These are phyloP conservation scores for Pilasporangium apinafurcum DNA, from an alignment of 352 stramenopile genomes.

Conservation along the genomic window DNA sequence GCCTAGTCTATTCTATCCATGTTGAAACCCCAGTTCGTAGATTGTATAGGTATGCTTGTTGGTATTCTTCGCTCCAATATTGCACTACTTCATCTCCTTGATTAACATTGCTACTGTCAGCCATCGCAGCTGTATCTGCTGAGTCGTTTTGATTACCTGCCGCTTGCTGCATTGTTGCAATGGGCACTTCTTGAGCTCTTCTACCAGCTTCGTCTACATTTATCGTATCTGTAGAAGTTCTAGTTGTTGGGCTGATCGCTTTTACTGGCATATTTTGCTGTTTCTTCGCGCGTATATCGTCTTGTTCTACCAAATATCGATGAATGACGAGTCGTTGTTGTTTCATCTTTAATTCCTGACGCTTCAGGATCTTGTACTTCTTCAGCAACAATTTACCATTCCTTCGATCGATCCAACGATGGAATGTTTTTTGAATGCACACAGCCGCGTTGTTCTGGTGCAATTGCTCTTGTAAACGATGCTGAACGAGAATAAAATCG, in stretches of 20 bases:
- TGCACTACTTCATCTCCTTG: conserved; percentile 14
- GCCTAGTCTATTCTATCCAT: no score
- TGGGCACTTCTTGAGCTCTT: background rate
- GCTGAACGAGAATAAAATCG: conserved; percentile 18
- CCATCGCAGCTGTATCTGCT: background rate
- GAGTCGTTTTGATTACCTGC: background rate
- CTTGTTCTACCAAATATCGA: conserved; percentile 33
- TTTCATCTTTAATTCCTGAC: conserved; percentile 33
- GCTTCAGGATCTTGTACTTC: conserved; percentile 37
- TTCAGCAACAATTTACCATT: conserved; percentile 33
- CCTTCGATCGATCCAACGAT: conserved; percentile 11
- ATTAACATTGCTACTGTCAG: conserved; percentile 2
- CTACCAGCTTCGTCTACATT: background rate
- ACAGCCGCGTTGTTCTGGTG: conserved; percentile 8
- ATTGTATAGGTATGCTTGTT: conserved; percentile 43
- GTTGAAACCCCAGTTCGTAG: conserved; percentile 28
- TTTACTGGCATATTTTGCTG: background rate
- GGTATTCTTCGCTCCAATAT: conserved; percentile 61
- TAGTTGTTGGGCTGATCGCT: background rate
- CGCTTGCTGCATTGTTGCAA: background rate
- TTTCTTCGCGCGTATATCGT: conserved; percentile 21
- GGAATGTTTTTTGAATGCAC: conserved; percentile 29
- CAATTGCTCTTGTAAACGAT: conserved; percentile 13
- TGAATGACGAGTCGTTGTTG: conserved; percentile 52
- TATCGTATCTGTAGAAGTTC: background rate